Percentiles rank a stretch among this genome's conserved stretches.
These are phyloP conservation scores for Colletotrichum siamense DNA, from an alignment of 2,329 filamentous ascomycete genomes.

Conservation along the genomic window DNA sequence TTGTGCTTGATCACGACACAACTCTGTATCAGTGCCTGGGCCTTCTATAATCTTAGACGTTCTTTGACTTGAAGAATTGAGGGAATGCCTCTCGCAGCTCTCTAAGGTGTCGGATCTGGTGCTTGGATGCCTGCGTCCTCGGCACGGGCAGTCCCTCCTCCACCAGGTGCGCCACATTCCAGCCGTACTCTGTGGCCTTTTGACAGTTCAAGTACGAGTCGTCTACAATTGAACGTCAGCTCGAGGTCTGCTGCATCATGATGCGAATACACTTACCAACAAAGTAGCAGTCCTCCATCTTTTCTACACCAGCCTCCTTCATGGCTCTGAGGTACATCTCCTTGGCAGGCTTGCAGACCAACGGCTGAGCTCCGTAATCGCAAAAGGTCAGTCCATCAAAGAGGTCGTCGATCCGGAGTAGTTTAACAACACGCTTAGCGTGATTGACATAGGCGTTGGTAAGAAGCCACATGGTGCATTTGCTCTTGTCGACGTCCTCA, in stretches of 20 bases:
- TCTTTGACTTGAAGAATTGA: slow-evolving; percentile 76
- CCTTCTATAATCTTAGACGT: neutral
- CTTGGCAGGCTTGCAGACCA: slow-evolving; percentile 86
- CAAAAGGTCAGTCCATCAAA: slow-evolving; percentile 97
- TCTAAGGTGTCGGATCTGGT: slow-evolving; percentile 77
- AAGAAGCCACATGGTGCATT: slow-evolving; percentile 91
- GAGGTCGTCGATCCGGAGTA: slow-evolving; percentile 83
- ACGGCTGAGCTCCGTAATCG: slow-evolving; percentile 76
- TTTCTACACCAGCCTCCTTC: slow-evolving; percentile 76
- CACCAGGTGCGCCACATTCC: slow-evolving; percentile 85
- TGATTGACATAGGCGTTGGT: slow-evolving; percentile 97
- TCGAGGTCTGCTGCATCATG: neutral
- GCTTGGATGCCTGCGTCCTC: slow-evolving; percentile 67
- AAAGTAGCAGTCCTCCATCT: slow-evolving; percentile 82
- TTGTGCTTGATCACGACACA: neutral
- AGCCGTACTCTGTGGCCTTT: slow-evolving; percentile 79
- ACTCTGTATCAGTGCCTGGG: neutral
- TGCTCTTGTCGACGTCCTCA: slow-evolving; percentile 79
- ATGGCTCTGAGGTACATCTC: slow-evolving; percentile 91
- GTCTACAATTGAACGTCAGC: slow-evolving; percentile 56
- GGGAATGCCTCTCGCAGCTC: slow-evolving; percentile 81
- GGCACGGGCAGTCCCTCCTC: slow-evolving; percentile 76
- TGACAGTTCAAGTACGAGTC: slow-evolving; percentile 86
- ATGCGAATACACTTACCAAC: slow-evolving; percentile 71
- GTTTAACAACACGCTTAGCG: slow-evolving; percentile 78